phyloP scores from a whole-genome alignment of 139 green algal species.

The Microglena sp. region DNA sequence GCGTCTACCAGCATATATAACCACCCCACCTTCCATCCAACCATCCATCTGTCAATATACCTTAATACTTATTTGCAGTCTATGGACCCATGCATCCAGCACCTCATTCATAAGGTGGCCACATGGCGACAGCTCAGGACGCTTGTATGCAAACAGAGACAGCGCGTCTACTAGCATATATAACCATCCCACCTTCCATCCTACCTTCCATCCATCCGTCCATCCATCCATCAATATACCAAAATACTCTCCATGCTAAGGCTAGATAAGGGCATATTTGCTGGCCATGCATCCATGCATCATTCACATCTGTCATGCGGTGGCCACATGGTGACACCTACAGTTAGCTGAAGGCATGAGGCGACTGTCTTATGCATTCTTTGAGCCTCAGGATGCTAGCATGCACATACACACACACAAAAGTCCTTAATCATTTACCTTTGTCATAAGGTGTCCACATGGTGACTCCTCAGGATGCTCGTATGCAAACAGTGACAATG shows the following conservation, averaged over 20 bases:
- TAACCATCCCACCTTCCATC: too few relatives aligned
- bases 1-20: conserved; percentile 47
- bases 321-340: neutral
- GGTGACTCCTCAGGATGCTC: conserved; percentile 40
- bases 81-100: neutral
- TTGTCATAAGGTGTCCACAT: conserved; percentile 42
- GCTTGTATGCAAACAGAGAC: conserved; percentile 61
- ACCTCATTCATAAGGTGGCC: conserved; percentile 44
- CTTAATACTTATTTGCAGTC: neutral
- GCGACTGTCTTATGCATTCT: too few relatives aligned
- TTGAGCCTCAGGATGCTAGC: neutral
- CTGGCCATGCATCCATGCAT: neutral
- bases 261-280: neutral
- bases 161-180: conserved; percentile 47
- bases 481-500: conserved; percentile 62
- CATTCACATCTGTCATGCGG: neutral
- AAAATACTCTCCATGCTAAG: neutral
- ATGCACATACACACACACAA: neutral
- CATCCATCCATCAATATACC: too few relatives aligned
- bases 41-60: too few relatives aligned
- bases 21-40: too few relatives aligned
- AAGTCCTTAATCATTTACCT: conserved; percentile 6
- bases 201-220: too few relatives aligned
- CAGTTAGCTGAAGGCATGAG: neutral
- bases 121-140: conserved; percentile 36